phyloP scores from a whole-genome alignment of 2,329 filamentous ascomycete species.

The Talaromyces sp. region DNA sequence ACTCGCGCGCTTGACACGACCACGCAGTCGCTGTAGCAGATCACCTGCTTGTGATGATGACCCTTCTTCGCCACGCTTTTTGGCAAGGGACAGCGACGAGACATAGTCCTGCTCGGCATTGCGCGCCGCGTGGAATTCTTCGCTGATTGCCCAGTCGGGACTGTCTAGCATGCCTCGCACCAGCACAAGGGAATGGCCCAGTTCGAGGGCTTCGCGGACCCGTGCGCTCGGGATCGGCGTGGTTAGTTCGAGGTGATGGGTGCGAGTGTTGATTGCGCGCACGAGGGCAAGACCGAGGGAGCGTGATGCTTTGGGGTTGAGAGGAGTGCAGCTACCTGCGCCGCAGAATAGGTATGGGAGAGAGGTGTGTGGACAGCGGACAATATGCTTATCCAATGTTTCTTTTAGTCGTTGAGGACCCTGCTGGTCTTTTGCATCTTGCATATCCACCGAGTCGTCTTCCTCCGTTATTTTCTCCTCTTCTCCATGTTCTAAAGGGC shows the following conservation, averaged over 20 bases:
- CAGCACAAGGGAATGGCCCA: conserved; percentile 40
- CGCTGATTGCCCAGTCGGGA: conserved; percentile 41
- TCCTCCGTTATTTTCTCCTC: not conserved
- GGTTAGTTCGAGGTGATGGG: conserved; percentile 41
- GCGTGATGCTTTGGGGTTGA: conserved; percentile 44
- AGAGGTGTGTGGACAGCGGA: conserved; percentile 36
- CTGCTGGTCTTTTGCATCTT: not conserved
- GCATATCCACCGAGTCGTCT: conserved; percentile 12
- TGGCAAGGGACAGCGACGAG: conserved; percentile 16
- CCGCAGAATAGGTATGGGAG: conserved; percentile 49
- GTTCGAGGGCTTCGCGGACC: conserved; percentile 26
- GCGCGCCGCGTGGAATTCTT: conserved; percentile 37
- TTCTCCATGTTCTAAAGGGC: conserved; percentile 8
- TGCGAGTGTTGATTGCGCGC: conserved; percentile 34
- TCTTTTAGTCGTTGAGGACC: not conserved
- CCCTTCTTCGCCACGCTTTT: conserved; percentile 14
- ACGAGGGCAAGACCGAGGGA: conserved; percentile 48
- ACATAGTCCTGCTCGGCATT: conserved; percentile 31
- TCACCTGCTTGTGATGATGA: conserved; percentile 5
- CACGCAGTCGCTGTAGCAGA: conserved; percentile 25
- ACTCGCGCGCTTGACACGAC: conserved; percentile 31
- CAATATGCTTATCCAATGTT: conserved; percentile 22
- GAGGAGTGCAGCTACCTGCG: conserved; percentile 35
- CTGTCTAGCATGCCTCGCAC: conserved; percentile 44
- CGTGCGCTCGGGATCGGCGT: conserved; percentile 41